These are phyloP conservation scores for Blastomyces emzantsi DNA, from an alignment of 2,329 filamentous ascomycete genomes.

Conservation along the genomic window DNA sequence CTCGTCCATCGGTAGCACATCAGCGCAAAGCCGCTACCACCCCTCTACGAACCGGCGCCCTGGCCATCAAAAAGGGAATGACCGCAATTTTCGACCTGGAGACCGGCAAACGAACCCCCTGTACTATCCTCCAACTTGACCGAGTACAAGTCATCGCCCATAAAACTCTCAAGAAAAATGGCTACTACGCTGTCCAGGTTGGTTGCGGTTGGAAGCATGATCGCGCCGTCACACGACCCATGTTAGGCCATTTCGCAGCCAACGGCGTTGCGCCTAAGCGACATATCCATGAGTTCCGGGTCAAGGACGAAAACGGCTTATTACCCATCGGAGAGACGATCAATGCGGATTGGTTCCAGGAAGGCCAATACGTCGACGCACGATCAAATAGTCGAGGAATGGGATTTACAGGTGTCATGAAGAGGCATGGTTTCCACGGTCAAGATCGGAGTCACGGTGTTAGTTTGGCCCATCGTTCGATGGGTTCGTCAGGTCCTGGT, in stretches of 20 bases:
- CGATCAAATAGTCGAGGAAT: constrained; percentile 71
- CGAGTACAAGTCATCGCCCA: constrained; percentile 79
- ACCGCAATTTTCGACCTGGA: constrained; percentile 73
- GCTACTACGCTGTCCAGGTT: constrained; percentile 91
- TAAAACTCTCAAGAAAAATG: constrained; percentile 71
- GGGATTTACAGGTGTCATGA: constrained; percentile 97
- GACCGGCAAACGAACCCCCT: constrained; percentile 67
- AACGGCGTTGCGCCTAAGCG: constrained; percentile 76
- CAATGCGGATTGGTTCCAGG: constrained; percentile 80
- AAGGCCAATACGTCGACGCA: constrained; percentile 85
- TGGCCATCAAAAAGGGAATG: constrained; percentile 93
- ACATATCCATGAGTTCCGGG: constrained; percentile 77
- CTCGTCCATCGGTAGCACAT: constrained; percentile 51
- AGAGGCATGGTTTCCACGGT: constrained; percentile 80
- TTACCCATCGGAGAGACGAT: constrained; percentile 66
- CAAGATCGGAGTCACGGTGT: constrained; percentile 93
- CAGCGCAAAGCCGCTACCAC: constrained; percentile 49
- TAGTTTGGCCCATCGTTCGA: constrained; percentile 83
- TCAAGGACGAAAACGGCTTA: constrained; percentile 63
- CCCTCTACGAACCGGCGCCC: constrained; percentile 64
- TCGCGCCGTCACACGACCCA: constrained; percentile 67
- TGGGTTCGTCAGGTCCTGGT: constrained; percentile 80
- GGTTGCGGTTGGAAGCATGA: constrained; percentile 67
- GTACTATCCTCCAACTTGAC: constrained; percentile 90
- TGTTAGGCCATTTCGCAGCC: constrained; percentile 79